phyloP scores from a whole-genome alignment of 2,329 filamentous ascomycete genomes.

The Scytalidium sp. region DNA sequence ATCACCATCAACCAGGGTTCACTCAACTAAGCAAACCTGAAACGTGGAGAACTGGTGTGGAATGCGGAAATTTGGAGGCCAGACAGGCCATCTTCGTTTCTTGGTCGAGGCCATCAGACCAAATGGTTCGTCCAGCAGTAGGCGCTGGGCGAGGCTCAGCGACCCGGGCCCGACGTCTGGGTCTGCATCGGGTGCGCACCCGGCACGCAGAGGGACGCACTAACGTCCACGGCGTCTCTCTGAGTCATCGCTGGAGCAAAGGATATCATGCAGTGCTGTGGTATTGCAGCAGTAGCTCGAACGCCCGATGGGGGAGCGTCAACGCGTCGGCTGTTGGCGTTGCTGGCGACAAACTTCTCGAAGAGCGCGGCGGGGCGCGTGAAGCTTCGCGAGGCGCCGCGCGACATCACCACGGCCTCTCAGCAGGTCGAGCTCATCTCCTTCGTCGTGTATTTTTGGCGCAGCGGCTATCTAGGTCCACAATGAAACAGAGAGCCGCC shows the following conservation, averaged over 20 bases:
- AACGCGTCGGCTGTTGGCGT: slow-evolving; percentile 5
- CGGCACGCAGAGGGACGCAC: slow-evolving; percentile 8
- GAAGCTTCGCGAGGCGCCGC: slow-evolving; percentile 11
- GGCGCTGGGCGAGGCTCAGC: slow-evolving; percentile 16
- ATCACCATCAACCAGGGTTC: not conserved
- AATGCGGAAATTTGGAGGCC: not conserved
- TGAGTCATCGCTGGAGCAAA: slow-evolving; percentile 28
- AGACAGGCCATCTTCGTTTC: slow-evolving; percentile 19
- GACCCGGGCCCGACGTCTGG: too few relatives aligned
- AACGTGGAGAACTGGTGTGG: slow-evolving; percentile 21
- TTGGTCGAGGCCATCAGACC: slow-evolving; percentile 27
- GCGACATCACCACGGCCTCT: slow-evolving; percentile 14
- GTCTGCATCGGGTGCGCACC: slow-evolving; percentile 5
- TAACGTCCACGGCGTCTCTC: slow-evolving; percentile 22
- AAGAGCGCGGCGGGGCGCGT: slow-evolving; percentile 11
- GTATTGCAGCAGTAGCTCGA: slow-evolving; percentile 7
- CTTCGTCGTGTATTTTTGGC: slow-evolving; percentile 10
- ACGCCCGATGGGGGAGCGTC: slow-evolving; percentile 9
- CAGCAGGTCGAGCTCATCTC: slow-evolving; percentile 4
- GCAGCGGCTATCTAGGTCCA: slow-evolving; percentile 14
- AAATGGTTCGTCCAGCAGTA: slow-evolving; percentile 28
- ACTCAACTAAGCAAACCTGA: slow-evolving; percentile 19
- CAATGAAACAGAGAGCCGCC: slow-evolving; percentile 19
- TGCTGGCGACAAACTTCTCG: not conserved
- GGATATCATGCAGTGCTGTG: slow-evolving; percentile 8